phyloP scores from a whole-genome alignment of 257 asterid species.

The Petunia axillaris region DNA sequence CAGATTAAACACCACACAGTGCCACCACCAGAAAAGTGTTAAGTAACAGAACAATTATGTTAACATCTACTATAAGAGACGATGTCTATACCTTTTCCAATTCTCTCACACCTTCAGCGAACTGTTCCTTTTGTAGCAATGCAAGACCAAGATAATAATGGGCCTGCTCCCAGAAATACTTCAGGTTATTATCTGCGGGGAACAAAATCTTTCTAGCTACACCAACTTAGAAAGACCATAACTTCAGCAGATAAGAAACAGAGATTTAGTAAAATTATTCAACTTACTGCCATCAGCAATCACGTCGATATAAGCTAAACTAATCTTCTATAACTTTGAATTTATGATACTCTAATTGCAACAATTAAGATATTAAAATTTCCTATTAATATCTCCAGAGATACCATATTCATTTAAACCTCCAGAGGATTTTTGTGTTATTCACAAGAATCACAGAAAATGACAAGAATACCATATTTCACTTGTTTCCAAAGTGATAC shows the following conservation, averaged over 20 bases:
- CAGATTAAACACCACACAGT: neutral
- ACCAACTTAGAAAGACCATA: slow-evolving; percentile 7
- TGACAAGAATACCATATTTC: neutral
- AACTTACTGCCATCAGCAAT: neutral
- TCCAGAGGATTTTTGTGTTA: neutral
- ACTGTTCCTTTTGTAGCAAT: slow-evolving; percentile 38
- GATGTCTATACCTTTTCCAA: slow-evolving; percentile 38
- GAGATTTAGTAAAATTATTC: neutral
- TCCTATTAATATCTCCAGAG: neutral
- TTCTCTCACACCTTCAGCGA: slow-evolving; percentile 47
- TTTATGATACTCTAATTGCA: neutral
- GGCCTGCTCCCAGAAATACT: slow-evolving; percentile 38
- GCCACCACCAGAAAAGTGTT: neutral
- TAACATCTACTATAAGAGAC: neutral
- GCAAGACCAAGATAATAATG: slow-evolving; percentile 55
- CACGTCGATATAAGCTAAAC: neutral
- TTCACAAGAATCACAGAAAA: neutral
- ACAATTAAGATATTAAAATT: neutral
- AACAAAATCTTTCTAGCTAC: neutral
- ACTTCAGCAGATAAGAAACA: slow-evolving; percentile 5
- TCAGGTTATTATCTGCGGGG: neutral
- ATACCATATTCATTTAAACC: neutral
- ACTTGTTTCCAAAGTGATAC: neutral
- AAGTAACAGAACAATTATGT: neutral
- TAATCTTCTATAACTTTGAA: neutral